Percentiles rank a stretch among this genome's conserved stretches.
phyloP scores from a whole-genome alignment of 176 grass and related monocot species.

The Neostapfia colusana region DNA sequence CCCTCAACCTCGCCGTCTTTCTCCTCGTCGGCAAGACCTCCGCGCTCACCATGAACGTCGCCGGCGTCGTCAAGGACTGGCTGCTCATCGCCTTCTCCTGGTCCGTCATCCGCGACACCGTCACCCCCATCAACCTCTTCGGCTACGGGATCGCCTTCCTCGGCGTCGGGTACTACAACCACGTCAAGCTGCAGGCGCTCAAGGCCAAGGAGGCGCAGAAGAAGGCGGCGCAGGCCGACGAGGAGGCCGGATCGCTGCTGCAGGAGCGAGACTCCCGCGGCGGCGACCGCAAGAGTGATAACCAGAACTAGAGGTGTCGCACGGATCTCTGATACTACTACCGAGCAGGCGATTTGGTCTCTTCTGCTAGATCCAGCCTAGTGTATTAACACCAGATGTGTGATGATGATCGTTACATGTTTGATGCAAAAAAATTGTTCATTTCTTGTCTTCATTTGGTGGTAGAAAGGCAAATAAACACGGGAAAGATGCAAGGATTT shows the following conservation, averaged over 20 bases:
- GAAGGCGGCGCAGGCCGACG: conserved; percentile 75
- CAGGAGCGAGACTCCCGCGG: conserved; percentile 56
- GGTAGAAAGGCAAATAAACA: too few species aligned
- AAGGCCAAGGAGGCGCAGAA: conserved; percentile 97
- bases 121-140: conserved; percentile 82
- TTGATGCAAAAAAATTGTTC: too few species aligned
- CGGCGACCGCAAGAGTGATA: conserved; percentile 62
- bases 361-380: too few species aligned
- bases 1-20: conserved; percentile 82
- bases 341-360: too few species aligned
- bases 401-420: too few species aligned
- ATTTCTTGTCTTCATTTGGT: too few species aligned
- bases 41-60: conserved; percentile 92
- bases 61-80: conserved; percentile 91
- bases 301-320: conserved; percentile 41
- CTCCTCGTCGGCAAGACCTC: conserved; percentile 89
- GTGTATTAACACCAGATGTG: too few species aligned
- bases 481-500: too few species aligned
- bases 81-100: conserved; percentile 94
- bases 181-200: conserved; percentile 88
- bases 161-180: conserved; percentile 92
- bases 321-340: too few species aligned
- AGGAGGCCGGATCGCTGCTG: conserved; percentile 71
- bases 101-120: conserved; percentile 91
- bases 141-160: conserved; percentile 91